Evolutionary conservation across 2,329 filamentous ascomycete genomes (phyloP).

Genomic region (Fusarium sacchari): DNA sequence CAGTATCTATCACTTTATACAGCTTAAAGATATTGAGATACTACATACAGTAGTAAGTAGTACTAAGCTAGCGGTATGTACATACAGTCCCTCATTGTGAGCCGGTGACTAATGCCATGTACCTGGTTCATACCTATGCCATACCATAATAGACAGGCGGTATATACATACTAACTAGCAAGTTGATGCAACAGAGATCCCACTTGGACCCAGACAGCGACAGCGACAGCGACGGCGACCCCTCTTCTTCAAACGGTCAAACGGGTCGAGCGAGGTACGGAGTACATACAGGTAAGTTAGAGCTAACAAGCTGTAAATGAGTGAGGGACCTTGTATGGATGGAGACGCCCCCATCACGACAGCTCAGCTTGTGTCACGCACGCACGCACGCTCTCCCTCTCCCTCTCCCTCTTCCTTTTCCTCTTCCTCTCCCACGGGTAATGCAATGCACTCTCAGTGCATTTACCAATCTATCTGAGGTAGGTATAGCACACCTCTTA

Average conservation of each 20-base stretch:
- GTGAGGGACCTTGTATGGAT: not conserved
- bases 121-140: not conserved
- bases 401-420: not conserved
- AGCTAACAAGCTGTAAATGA: not conserved
- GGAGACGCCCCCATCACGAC: not conserved
- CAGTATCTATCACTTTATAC: not conserved
- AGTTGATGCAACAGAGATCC: not conserved
- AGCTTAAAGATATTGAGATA: not conserved
- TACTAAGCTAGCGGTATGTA: not conserved
- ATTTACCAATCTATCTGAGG: not conserved
- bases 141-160: not conserved
- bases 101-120: not conserved
- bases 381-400: not conserved
- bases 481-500: conserved; percentile 1
- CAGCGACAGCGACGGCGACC: not conserved
- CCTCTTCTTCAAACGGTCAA: conserved; percentile 5
- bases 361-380: conserved; percentile 7
- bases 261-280: not conserved
- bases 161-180: conserved; percentile 3
- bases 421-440: not conserved
- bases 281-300: not conserved
- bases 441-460: not conserved
- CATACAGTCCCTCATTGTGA: not conserved
- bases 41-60: too few species aligned
- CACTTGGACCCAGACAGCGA: not conserved